Evolutionary conservation across 2,329 filamentous ascomycete genomes (phyloP).

Genomic region (Bimuria novae-zelandiae): DNA sequence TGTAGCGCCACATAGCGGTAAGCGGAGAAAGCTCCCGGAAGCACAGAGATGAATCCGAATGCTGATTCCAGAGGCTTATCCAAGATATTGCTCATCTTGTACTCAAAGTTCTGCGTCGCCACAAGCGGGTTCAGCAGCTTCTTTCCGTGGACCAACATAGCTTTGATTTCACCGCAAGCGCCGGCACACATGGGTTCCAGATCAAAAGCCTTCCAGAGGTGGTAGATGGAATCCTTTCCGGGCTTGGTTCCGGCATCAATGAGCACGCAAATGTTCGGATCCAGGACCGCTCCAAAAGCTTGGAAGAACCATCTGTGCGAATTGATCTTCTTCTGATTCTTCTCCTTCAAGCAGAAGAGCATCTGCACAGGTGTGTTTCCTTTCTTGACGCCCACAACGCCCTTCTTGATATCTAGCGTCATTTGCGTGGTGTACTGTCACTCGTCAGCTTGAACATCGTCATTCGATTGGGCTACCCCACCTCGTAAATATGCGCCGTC

Average conservation of each 20-base stretch:
- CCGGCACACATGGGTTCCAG: slow-evolving; percentile 96
- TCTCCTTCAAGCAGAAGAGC: slow-evolving; percentile 97
- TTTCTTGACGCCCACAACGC: slow-evolving; percentile 82
- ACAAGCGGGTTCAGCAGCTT: slow-evolving; percentile 92
- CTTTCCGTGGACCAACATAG: slow-evolving; percentile 87
- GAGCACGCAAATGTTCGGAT: slow-evolving; percentile 95
- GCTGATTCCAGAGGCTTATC: slow-evolving; percentile 97
- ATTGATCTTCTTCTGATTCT: slow-evolving; percentile 99
- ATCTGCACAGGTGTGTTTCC: slow-evolving; percentile 89
- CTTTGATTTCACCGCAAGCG: slow-evolving; percentile 98
- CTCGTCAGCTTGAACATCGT: slow-evolving; percentile 24
- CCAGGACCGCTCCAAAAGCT: slow-evolving; percentile 87
- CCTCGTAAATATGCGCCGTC: slow-evolving; percentile 91
- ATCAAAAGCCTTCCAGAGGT: slow-evolving; percentile 98
- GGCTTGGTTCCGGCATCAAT: slow-evolving; percentile 96
- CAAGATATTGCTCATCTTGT: slow-evolving; percentile 99
- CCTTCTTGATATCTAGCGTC: slow-evolving; percentile 86
- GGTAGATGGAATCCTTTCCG: slow-evolving; percentile 92
- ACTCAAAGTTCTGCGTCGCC: slow-evolving; percentile 97
- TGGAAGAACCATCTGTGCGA: slow-evolving; percentile 99
- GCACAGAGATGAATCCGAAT: slow-evolving; percentile 95
- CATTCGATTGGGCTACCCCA: too few species aligned
- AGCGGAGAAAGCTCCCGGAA: slow-evolving; percentile 97
- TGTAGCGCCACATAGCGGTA: slow-evolving; percentile 94
- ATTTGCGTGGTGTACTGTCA: slow-evolving; percentile 77